phyloP scores from a whole-genome alignment of 1,139 yeast genomes.

The Geotrichum europaeum region DNA sequence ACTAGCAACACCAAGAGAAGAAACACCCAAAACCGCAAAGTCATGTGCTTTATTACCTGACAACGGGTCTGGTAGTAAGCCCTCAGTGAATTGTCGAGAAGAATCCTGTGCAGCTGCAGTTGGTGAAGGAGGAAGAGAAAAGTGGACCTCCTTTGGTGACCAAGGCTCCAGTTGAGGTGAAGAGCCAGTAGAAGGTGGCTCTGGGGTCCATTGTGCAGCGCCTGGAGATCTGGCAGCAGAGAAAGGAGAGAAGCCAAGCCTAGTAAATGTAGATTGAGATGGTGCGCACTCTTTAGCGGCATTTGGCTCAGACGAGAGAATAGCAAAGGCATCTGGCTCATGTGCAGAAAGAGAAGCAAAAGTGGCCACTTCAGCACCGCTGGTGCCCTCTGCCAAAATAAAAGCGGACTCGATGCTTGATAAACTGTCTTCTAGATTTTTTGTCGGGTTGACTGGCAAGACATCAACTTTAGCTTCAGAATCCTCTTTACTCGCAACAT shows the following conservation, averaged over 20 bases:
- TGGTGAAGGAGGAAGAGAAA: background rate
- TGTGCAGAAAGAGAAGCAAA: background rate
- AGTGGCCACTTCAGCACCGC: background rate
- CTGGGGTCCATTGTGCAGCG: conserved; percentile 9
- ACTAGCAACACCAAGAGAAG: background rate
- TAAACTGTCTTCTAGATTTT: background rate
- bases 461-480: background rate
- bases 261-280: background rate
- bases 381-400: background rate
- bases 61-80: background rate
- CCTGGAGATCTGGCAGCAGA: conserved; percentile 5
- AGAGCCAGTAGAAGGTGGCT: background rate
- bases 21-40: background rate
- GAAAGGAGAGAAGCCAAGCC: background rate
- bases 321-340: background rate
- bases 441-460: background rate
- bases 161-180: background rate
- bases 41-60: background rate
- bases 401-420: background rate
- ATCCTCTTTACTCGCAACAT: background rate
- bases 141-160: background rate
- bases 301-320: background rate
- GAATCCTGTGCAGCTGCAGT: background rate
- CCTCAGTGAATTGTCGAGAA: background rate
- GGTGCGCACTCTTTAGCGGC: background rate